Evolutionary conservation across 495 filamentous ascomycete genomes (phyloP), one percentile per base, ranked within the genome.

Genomic region (Clavariopsis aquatica): DNA sequence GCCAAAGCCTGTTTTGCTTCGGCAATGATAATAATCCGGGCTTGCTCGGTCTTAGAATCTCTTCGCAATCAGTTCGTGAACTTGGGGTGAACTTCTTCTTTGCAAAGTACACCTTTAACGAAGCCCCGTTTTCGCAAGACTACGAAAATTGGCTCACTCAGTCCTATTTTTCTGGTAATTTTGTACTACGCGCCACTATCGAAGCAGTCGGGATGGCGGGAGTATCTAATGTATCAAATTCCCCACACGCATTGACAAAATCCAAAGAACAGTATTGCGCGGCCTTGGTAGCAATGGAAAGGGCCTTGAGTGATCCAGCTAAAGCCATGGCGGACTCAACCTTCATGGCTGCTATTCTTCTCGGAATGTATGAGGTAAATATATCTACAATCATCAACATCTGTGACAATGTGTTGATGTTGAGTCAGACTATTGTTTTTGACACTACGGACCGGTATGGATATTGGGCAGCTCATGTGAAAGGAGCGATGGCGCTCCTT

Each of bases 171-270:
- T 22, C 51, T 28, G 34, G 12, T 28, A 13, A 1, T 19, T 7
- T 2, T 36, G 45, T 29, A 19, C 34, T 60, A 1, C 63, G 63
- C 28, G 2, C 57, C 27, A 45, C 56, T 2, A 60, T 66, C 13
- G 63, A 66, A 43, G 63, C 63, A 10, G 49, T 36, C 17, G 63
- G 63, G n/a, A 66, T 60, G 63, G 63, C 63, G 17, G 63, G 63
- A 17, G 45, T 66, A 17, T 52, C 63, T 2, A 66, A 66, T 47
- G 31, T 53, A 26, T 60, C 22, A 22, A 26, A 60, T 36, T 45
- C 63, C 1, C 63, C 63, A 7, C 15, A 66, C 6, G 27, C 61
- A 28, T 46, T 46, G 29, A 41, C 28, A 13, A 60, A 54, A 34
- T 52, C 63, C 1, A 60, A 60, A 54, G 57, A 52, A 54, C 23